phyloP scores from a whole-genome alignment of 2,329 filamentous ascomycete genomes.

The Cladorrhinum sp. region DNA sequence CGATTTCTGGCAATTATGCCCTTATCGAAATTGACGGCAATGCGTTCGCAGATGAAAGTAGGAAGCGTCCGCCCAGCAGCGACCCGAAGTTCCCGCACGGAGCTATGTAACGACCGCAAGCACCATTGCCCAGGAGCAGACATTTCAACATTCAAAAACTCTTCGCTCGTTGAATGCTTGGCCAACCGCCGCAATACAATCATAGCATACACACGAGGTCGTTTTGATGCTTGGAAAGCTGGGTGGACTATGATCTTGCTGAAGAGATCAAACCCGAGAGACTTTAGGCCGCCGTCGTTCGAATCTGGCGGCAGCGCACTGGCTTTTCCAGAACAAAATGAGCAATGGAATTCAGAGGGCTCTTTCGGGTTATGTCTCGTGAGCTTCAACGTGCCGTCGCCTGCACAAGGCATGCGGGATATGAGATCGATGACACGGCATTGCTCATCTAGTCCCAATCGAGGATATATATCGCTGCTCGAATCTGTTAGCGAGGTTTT shows the following conservation, averaged over 20 bases:
- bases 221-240: constrained; percentile 52
- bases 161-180: constrained; percentile 58
- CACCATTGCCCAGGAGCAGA: constrained; percentile 76
- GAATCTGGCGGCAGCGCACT: neutral
- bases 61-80: constrained; percentile 61
- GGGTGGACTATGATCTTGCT: constrained; percentile 43
- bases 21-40: constrained; percentile 34
- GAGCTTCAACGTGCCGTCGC: constrained; percentile 43
- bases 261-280: constrained; percentile 37
- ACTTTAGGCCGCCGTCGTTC: constrained; percentile 7
- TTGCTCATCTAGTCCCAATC: constrained; percentile 23
- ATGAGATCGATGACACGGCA: constrained; percentile 42
- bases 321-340: constrained; percentile 19
- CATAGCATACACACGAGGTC: constrained; percentile 68
- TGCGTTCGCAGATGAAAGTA: constrained; percentile 56
- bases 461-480: constrained; percentile 17
- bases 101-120: constrained; percentile 76
- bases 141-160: constrained; percentile 63
- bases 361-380: neutral
- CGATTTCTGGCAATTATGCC: constrained; percentile 61
- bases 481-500: neutral
- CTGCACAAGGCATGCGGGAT: constrained; percentile 55
- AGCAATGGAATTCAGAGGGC: constrained; percentile 17
- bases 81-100: constrained; percentile 78
- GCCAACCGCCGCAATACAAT: constrained; percentile 66